phyloP scores from a whole-genome alignment of 1,139 yeast genomes.

The Komagataea norvegica region DNA sequence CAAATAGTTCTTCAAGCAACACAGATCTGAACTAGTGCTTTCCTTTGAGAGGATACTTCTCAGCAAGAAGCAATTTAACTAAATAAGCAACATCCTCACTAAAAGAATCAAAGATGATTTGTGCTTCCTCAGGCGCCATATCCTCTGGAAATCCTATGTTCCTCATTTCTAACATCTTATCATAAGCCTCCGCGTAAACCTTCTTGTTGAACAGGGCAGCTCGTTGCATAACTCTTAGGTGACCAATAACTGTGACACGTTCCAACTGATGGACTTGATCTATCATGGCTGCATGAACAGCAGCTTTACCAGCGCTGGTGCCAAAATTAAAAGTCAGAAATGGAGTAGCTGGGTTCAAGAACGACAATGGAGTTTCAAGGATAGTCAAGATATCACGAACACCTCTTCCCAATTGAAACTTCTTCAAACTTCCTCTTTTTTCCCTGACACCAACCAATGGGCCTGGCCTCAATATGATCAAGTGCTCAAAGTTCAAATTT shows the following conservation, averaged over 20 bases:
- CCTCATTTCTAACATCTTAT: slow-evolving; percentile 9
- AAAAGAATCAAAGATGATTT: slow-evolving; percentile 2
- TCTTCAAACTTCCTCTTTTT: slow-evolving; percentile 10
- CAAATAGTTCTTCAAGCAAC: neutral
- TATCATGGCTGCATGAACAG: too few species aligned
- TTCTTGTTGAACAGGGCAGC: slow-evolving; percentile 7
- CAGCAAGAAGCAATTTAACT: slow-evolving; percentile 7
- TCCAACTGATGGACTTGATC: too few species aligned
- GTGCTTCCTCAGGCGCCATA: slow-evolving; percentile 5
- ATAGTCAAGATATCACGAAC: slow-evolving; percentile 4
- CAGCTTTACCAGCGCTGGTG: slow-evolving; percentile 16
- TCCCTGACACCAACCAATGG: slow-evolving; percentile 17
- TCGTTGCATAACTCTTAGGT: slow-evolving; percentile 8
- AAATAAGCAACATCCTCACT: slow-evolving; percentile 4
- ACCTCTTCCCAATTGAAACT: slow-evolving; percentile 10
- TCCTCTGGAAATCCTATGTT: slow-evolving; percentile 7
- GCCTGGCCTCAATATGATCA: slow-evolving; percentile 18
- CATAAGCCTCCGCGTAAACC: slow-evolving; percentile 1
- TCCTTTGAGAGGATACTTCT: slow-evolving; percentile 5
- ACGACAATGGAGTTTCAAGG: slow-evolving; percentile 7
- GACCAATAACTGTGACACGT: slow-evolving; percentile 4
- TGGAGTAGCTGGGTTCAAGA: slow-evolving; percentile 5
- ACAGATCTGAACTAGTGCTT: slow-evolving; percentile 1
- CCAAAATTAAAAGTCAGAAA: slow-evolving; percentile 11
- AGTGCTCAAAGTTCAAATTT: slow-evolving; percentile 8